phyloP scores from a whole-genome alignment of 1,284 basidiomycete genomes.

The Farysia itapuensis region DNA sequence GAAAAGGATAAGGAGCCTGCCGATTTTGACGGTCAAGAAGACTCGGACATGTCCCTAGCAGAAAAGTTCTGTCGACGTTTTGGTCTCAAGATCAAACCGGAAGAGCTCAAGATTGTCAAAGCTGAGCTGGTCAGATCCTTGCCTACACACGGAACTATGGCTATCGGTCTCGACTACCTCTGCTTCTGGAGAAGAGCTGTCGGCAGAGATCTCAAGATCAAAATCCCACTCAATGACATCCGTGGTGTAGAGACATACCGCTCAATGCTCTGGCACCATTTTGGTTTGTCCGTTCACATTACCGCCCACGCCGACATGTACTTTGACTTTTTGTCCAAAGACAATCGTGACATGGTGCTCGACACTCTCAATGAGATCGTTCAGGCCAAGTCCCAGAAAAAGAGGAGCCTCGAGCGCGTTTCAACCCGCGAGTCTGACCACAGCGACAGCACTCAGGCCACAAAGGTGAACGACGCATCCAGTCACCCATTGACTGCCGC shows the following conservation, averaged over 20 bases:
- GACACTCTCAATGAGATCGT: conserved; percentile 13
- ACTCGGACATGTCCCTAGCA: conserved; percentile 2
- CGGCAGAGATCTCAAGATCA: conserved; percentile 40
- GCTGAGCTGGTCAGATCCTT: conserved; percentile 43
- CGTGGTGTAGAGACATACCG: conserved; percentile 29
- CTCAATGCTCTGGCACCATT: conserved; percentile 46
- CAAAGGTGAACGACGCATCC: conserved; percentile 1
- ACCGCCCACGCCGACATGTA: conserved; percentile 39
- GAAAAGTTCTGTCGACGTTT: conserved; percentile 32
- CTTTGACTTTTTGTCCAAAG: conserved; percentile 40
- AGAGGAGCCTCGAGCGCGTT: conserved; percentile 3
- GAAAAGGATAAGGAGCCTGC: conserved; percentile 7
- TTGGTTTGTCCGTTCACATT: conserved; percentile 46
- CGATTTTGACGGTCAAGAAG: conserved; percentile 9
- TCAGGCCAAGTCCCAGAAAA: conserved; percentile 7
- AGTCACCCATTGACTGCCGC: background rate
- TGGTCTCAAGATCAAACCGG: conserved; percentile 18
- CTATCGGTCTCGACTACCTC: conserved; percentile 44
- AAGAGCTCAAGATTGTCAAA: conserved; percentile 37
- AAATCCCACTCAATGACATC: conserved; percentile 45
- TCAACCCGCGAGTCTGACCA: background rate
- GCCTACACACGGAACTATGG: conserved; percentile 45
- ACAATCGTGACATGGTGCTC: conserved; percentile 32
- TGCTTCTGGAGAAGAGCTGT: conserved; percentile 46
- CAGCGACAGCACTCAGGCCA: conserved; percentile 5